These are phyloP conservation scores for Omphalotus olearius DNA, from an alignment of 1,284 basidiomycete genomes.

Conservation along the genomic window DNA sequence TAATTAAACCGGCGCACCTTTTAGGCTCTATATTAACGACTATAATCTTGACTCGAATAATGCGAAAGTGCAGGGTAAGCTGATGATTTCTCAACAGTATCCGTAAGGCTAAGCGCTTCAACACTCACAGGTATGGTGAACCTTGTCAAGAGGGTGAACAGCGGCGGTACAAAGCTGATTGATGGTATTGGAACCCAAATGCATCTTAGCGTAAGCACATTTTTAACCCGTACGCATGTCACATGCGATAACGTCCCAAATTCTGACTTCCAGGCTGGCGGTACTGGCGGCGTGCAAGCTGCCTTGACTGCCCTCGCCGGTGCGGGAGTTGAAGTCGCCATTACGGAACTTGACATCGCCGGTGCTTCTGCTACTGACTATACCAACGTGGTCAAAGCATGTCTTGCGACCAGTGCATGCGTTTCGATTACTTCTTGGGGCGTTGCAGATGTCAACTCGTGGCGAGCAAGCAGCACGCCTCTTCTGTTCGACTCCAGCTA, in stretches of 20 bases:
- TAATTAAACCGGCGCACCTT: neutral
- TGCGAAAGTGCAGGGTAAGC: slow-evolving; percentile 28
- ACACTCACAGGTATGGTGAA: slow-evolving; percentile 5
- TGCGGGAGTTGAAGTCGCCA: slow-evolving; percentile 43
- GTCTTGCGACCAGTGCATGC: slow-evolving; percentile 38
- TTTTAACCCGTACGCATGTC: neutral
- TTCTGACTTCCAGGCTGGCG: slow-evolving; percentile 29
- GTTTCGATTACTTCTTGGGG: slow-evolving; percentile 47
- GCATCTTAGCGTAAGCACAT: slow-evolving; percentile 29
- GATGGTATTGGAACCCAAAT: slow-evolving; percentile 40
- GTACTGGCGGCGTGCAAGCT: slow-evolving; percentile 33
- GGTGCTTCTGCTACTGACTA: slow-evolving; percentile 37
- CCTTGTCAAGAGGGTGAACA: slow-evolving; percentile 18
- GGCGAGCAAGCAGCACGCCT: slow-evolving; percentile 36
- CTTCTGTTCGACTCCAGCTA: slow-evolving; percentile 42
- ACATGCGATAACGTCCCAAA: neutral
- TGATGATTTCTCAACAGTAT: neutral
- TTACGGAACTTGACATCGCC: slow-evolving; percentile 40
- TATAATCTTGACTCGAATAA: slow-evolving; percentile 38
- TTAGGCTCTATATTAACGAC: slow-evolving; percentile 39
- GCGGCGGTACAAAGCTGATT: slow-evolving; percentile 28
- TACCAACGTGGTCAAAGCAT: slow-evolving; percentile 41
- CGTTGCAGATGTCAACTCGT: slow-evolving; percentile 45
- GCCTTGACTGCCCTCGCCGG: slow-evolving; percentile 33
- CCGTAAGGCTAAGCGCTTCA: neutral